Evolutionary conservation across 345 rosid species (phyloP).

Genomic region (Linum lewisii): DNA sequence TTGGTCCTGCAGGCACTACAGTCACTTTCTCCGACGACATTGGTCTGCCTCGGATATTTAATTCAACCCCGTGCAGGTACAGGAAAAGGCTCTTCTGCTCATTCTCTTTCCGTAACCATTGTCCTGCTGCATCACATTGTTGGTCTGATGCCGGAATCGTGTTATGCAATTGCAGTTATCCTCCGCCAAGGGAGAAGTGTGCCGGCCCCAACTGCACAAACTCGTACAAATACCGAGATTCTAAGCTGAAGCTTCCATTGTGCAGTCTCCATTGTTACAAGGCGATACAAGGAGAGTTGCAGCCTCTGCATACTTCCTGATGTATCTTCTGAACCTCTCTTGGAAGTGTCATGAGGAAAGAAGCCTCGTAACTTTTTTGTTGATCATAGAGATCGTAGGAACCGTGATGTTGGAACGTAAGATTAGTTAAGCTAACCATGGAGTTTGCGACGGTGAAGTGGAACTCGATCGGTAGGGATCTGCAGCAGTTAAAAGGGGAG

Average conservation of each 20-base stretch:
- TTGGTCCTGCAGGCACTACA: conserved; percentile 17
- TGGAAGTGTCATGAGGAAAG: too few species aligned
- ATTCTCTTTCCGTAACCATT: background rate
- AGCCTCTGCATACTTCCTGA: conserved; percentile 13
- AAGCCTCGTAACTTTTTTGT: background rate
- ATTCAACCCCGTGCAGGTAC: conserved; percentile 41
- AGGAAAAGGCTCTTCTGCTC: background rate
- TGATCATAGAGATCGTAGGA: too few species aligned
- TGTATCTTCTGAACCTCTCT: background rate
- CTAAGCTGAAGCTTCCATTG: conserved; percentile 19
- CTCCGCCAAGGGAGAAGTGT: conserved; percentile 24
- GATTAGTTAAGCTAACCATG: background rate
- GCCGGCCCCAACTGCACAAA: conserved; percentile 24
- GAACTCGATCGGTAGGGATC: background rate
- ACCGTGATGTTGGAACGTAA: background rate
- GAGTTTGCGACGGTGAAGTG: background rate
- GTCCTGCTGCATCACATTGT: too few species aligned
- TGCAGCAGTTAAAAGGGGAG: too few species aligned
- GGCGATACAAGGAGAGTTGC: conserved; percentile 20
- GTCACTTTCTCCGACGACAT: conserved; percentile 21
- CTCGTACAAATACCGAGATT: conserved; percentile 19
- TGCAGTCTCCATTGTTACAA: conserved; percentile 26
- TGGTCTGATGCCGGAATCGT: background rate
- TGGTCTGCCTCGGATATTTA: conserved; percentile 19
- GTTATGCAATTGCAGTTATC: conserved; percentile 16